Base-by-base conservation (phyloP, 2,329 filamentous ascomycete species). In the Geosmithia flava region DNA sequence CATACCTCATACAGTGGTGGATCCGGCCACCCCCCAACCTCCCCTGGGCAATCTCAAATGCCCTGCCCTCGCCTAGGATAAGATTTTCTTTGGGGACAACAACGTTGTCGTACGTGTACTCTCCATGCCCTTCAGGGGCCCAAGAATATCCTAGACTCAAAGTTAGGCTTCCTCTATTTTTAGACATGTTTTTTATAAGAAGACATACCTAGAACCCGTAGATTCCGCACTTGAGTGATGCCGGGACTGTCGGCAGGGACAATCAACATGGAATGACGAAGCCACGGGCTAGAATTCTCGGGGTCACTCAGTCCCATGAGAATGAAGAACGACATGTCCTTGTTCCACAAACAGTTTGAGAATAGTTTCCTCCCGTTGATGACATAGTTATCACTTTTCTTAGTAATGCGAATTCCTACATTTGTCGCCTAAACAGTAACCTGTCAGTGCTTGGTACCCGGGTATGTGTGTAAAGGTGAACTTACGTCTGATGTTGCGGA, bases 331-430 rank as follows among this genome's bases (percentile, higher is more conserved):
- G 85, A 77, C 72, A 90, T 95, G 59, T 88, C 78, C 53, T 83
- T 84, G 67, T 95, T 89, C 44, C 48, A 90, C 33, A 87, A 87
- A 53, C 89, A 90, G 52, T 85, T 91, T 40, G 85, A 90, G 88
- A 89, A 96, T 86, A 90, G 95, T 85, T 95, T 95, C 79, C 89
- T 54, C 50, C 89, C 89, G 61, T 95, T 95, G 47, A 96, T 73
- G 20, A 95, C 79, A 59, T 88, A 95, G 55, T 88, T 78, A 58
- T 90, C 79, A 2, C 88, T 89, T 51, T 94, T 86, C 51, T 76
- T 78, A 55, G 69, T 76, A 63, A 95, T 95, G 49, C 73, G 75
- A 61, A 95, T 73, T 63, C 87, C 74, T 53, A 93, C 93, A 62
- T 95, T 95, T 49, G 80, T 90, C 8, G 89, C 89, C 39, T 41